Base-by-base conservation (phyloP, 164 flowering plant species). In the Magnolia officinalis region DNA sequence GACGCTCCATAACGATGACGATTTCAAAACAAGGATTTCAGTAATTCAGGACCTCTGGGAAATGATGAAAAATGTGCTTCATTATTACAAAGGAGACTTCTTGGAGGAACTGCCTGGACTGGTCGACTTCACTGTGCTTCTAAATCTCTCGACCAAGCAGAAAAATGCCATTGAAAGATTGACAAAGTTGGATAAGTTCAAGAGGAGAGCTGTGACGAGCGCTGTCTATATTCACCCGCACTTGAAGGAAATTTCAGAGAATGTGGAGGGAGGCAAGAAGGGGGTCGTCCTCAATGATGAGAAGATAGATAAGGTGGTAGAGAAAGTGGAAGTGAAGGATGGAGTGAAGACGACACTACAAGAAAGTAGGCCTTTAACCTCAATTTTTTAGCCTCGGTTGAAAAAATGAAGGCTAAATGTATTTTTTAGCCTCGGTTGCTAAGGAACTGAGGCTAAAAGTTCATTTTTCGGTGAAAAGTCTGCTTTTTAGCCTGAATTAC, bases 331-430 rank as follows among this genome's bases (percentile, higher is more conserved):
- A 71, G 70, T 85, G 29, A 84, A 63, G 72, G 98, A 94, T 70
- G 99, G 98, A 37, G 96, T 88, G n/a, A 96, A 96, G 73, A 87
- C 92, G 9, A 96, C n/a, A n/a, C n/a, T n/a, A n/a, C n/a, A n/a
- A n/a, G n/a, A n/a, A n/a, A n/a, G n/a, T n/a, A n/a, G n/a, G n/a
- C n/a, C n/a, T n/a, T n/a, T n/a, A n/a, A n/a, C n/a, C n/a, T n/a
- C n/a, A n/a, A n/a, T n/a, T n/a, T n/a, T n/a, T n/a, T n/a, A n/a
- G n/a, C n/a, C n/a, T n/a, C n/a, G n/a, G n/a, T n/a, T n/a, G n/a
- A n/a, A n/a, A n/a, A n/a, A n/a, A n/a, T n/a, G n/a, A n/a, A n/a
- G n/a, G n/a, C n/a, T n/a, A n/a, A n/a, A n/a, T n/a, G n/a, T n/a
- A n/a, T n/a, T n/a, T n/a, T n/a, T n/a, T n/a, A n/a, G n/a, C n/a